A percentile compares a stretch with the other conserved stretches of the same genome.
These are phyloP conservation scores for Cucurbita moschata DNA, from an alignment of 306 rosid species.

Conservation along the genomic window DNA sequence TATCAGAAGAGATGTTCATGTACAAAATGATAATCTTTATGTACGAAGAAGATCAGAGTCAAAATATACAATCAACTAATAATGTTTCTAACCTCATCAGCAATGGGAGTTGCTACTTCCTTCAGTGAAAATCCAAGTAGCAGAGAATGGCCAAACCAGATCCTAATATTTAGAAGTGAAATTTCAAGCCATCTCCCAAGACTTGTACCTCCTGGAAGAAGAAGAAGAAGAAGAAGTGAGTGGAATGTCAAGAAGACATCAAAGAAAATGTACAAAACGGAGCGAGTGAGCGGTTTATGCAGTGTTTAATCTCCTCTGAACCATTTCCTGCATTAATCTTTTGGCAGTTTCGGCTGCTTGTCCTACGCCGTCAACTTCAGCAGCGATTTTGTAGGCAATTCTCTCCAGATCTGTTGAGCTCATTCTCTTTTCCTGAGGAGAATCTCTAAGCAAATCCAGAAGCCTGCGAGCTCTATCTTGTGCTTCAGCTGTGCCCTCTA, in stretches of 20 bases:
- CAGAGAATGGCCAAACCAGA: too few relatives aligned
- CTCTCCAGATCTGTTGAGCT: constrained; percentile 53
- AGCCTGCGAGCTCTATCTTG: constrained; percentile 56
- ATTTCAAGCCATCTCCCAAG: neutral
- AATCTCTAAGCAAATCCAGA: constrained; percentile 71
- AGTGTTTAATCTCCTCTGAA: constrained; percentile 57
- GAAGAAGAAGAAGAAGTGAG: neutral
- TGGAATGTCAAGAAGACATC: neutral
- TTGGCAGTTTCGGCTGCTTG: constrained; percentile 77
- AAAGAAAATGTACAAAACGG: constrained; percentile 24
- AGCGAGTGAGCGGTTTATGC: constrained; percentile 34
- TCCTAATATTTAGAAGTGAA: too few relatives aligned
- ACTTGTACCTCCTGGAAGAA: neutral
- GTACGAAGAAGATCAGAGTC: neutral
- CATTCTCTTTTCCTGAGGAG: constrained; percentile 47
- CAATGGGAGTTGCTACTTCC: neutral
- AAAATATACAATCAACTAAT: constrained; percentile 1
- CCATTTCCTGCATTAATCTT: constrained; percentile 61
- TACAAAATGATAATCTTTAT: neutral
- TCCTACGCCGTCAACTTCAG: constrained; percentile 58
- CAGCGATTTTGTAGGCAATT: constrained; percentile 63
- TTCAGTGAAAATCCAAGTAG: neutral
- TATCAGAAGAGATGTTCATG: neutral
- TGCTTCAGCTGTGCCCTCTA: constrained; percentile 66
- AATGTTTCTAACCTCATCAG: constrained; percentile 3